Conservation (phyloP, 2,329 filamentous ascomycete genomes). For the Metarhizium anisopliae region DNA sequence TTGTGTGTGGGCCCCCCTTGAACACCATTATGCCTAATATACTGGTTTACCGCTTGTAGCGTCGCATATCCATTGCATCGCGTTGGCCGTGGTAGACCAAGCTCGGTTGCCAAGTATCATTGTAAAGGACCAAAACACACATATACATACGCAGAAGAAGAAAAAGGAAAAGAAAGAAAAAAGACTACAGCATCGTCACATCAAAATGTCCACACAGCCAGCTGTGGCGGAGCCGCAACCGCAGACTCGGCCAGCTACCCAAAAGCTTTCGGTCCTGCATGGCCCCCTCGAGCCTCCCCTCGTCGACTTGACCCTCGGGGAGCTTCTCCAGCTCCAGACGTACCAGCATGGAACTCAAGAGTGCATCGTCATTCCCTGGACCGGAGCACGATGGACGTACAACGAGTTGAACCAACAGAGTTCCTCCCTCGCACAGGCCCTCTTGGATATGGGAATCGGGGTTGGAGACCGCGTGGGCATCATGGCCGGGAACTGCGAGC, state of each 20-base stretch:
- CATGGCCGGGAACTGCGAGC: slow-evolving; percentile 70
- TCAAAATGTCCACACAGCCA: slow-evolving; percentile 1
- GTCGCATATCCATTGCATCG: background rate
- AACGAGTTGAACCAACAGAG: slow-evolving; percentile 54
- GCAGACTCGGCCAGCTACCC: slow-evolving; percentile 7
- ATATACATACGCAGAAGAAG: no score
- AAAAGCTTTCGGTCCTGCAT: slow-evolving; percentile 48
- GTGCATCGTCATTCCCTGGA: slow-evolving; percentile 68
- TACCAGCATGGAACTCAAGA: slow-evolving; percentile 56
- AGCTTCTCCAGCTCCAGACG: slow-evolving; percentile 63
- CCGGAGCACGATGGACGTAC: slow-evolving; percentile 65
- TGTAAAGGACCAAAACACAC: background rate
- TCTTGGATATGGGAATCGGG: slow-evolving; percentile 57
- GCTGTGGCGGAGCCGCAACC: background rate
- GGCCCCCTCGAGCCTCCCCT: slow-evolving; percentile 62
- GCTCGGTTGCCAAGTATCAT: background rate
- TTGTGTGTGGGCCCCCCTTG: no score
- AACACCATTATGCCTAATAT: no score
- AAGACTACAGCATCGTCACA: background rate
- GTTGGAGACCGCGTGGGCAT: slow-evolving; percentile 64
- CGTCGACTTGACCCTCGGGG: slow-evolving; percentile 61
- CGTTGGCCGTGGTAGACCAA: background rate
- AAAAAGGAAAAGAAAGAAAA: background rate
- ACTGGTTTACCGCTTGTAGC: no score
- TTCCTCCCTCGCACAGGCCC: slow-evolving; percentile 51